A percentile compares a stretch with the other conserved stretches of the same genome.
phyloP scores from a whole-genome alignment of 2,329 filamentous ascomycete species.

The Cryphonectria japonica region DNA sequence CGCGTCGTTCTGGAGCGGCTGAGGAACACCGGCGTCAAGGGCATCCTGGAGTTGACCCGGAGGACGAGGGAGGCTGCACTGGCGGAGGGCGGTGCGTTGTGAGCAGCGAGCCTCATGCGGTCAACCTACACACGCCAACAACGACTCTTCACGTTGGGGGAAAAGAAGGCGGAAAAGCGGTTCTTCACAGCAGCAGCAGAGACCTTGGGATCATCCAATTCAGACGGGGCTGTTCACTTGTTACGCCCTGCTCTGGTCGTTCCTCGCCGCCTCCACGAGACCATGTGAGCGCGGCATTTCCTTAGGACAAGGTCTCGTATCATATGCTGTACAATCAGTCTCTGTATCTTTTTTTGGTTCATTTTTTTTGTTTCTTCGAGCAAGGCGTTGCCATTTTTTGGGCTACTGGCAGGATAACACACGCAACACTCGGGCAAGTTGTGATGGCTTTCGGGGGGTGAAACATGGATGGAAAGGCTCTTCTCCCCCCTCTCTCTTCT shows the following conservation, averaged over 20 bases:
- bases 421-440: neutral
- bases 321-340: slow-evolving; percentile 20
- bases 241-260: neutral
- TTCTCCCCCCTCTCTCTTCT: neutral
- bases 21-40: slow-evolving; percentile 61
- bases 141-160: neutral
- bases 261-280: neutral
- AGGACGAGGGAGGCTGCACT: slow-evolving; percentile 42
- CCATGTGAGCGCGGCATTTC: neutral
- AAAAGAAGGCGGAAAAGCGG: too few species aligned
- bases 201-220: neutral
- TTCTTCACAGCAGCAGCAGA: too few species aligned
- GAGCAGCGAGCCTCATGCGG: neutral
- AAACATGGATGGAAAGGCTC: slow-evolving; percentile 9
- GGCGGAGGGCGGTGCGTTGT: slow-evolving; percentile 18
- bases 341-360: neutral
- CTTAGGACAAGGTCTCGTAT: slow-evolving; percentile 2
- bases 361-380: slow-evolving; percentile 13
- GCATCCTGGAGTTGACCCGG: slow-evolving; percentile 60
- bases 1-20: slow-evolving; percentile 75
- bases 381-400: slow-evolving; percentile 27
- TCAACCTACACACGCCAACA: neutral
- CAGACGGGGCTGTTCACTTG: neutral
- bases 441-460: slow-evolving; percentile 20
- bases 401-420: slow-evolving; percentile 7